These are phyloP conservation scores for Quercus mongolica DNA, from an alignment of 306 rosid species.

Conservation along the genomic window DNA sequence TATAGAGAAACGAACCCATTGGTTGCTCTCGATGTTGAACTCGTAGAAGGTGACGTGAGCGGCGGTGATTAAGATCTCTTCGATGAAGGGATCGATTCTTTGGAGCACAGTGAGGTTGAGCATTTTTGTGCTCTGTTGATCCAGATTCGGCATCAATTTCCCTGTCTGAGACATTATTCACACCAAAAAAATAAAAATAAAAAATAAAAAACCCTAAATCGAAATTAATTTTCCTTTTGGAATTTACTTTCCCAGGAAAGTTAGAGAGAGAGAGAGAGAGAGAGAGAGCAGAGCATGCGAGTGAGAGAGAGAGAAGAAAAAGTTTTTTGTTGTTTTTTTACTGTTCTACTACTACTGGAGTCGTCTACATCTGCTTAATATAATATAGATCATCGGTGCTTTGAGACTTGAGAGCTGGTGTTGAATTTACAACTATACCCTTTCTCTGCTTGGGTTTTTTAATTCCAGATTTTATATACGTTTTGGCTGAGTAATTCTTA, in stretches of 20 bases:
- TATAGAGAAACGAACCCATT: conserved; percentile 67
- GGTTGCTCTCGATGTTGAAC: conserved; percentile 74
- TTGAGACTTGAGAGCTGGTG: no score
- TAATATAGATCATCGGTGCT: no score
- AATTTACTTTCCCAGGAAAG: conserved; percentile 22
- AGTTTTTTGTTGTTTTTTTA: no score
- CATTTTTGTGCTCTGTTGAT: conserved; percentile 74
- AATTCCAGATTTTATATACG: no score
- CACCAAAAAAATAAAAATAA: not conserved
- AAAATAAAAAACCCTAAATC: conserved; percentile 8
- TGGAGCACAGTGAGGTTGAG: conserved; percentile 92
- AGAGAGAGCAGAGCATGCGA: not conserved
- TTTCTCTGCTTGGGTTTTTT: no score
- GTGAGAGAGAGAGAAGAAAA: no score
- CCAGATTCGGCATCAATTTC: conserved; percentile 93
- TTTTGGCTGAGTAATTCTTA: no score
- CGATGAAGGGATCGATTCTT: conserved; percentile 81
- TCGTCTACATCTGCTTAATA: not conserved
- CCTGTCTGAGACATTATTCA: conserved; percentile 51
- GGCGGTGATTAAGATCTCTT: conserved; percentile 89
- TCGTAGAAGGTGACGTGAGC: conserved; percentile 88
- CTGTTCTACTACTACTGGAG: no score
- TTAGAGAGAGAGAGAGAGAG: not conserved
- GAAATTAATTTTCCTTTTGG: conserved; percentile 17
- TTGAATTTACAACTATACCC: no score